phyloP scores from a whole-genome alignment of 768 basidiomycete genomes.

The Gymnopilus junonius region DNA sequence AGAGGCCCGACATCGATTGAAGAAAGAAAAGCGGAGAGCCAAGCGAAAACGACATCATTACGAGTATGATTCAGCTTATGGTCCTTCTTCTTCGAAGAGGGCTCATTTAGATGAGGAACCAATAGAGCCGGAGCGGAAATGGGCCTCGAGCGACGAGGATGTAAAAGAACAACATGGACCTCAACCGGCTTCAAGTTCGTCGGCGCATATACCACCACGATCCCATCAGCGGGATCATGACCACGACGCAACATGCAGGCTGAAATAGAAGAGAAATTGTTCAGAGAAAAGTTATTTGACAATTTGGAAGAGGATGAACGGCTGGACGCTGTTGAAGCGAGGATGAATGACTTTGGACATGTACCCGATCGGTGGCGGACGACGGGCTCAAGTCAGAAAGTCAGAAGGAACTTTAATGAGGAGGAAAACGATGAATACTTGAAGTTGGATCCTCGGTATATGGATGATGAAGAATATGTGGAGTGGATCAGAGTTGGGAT shows the following conservation, averaged over 20 bases:
- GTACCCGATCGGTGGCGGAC: slow-evolving; percentile 73
- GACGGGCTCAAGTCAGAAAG: slow-evolving; percentile 28
- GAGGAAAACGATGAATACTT: slow-evolving; percentile 42
- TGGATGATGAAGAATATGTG: slow-evolving; percentile 89
- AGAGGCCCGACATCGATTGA: slow-evolving; percentile 47
- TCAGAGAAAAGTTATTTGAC: slow-evolving; percentile 74
- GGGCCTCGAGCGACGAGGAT: slow-evolving; percentile 56
- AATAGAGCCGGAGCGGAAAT: slow-evolving; percentile 41
- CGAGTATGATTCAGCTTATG: slow-evolving; percentile 3
- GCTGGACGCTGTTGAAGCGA: slow-evolving; percentile 63
- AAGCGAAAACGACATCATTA: slow-evolving; percentile 28
- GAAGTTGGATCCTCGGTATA: slow-evolving; percentile 48
- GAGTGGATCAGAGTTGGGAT: slow-evolving; percentile 88
- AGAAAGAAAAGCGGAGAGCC: slow-evolving; percentile 31
- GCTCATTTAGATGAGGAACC: slow-evolving; percentile 20
- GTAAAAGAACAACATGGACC: slow-evolving; percentile 27
- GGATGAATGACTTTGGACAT: slow-evolving; percentile 70
- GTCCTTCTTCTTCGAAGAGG: slow-evolving; percentile 28
- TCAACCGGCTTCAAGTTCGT: slow-evolving; percentile 16
- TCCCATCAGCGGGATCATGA: slow-evolving; percentile 48
- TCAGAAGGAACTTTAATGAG: slow-evolving; percentile 26
- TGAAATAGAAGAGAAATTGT: slow-evolving; percentile 66
- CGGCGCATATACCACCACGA: slow-evolving; percentile 9
- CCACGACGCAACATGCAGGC: slow-evolving; percentile 38
- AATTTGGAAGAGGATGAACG: slow-evolving; percentile 77